Conservation (phyloP, 139 green algal species). For the Trebouxia sp. region DNA sequence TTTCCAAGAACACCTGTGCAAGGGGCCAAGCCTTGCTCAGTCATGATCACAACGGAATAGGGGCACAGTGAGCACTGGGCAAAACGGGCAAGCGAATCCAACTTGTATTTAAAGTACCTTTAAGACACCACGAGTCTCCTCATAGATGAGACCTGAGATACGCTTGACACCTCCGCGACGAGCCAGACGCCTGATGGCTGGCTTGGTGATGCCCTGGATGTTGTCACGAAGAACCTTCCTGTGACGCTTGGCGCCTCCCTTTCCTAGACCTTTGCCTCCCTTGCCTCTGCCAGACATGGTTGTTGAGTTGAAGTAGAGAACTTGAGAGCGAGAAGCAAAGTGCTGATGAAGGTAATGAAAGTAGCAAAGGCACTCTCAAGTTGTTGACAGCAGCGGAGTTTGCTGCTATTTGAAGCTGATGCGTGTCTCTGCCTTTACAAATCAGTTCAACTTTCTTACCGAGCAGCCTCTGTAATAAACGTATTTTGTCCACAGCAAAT, state of each 20-base stretch:
- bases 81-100: neutral
- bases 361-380: neutral
- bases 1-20: conserved; percentile 89
- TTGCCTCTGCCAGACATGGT: conserved; percentile 93
- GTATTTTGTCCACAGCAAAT: neutral
- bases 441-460: neutral
- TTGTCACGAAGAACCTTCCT: conserved; percentile 84
- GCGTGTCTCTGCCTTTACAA: neutral
- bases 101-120: neutral
- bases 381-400: neutral
- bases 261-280: conserved; percentile 93
- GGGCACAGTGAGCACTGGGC: neutral
- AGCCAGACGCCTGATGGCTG: conserved; percentile 81
- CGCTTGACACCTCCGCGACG: conserved; percentile 80
- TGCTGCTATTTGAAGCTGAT: neutral
- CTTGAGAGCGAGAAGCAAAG: neutral
- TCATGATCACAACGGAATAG: neutral
- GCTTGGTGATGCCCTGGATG: conserved; percentile 88
- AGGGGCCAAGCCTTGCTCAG: conserved; percentile 39
- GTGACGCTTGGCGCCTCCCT: conserved; percentile 90
- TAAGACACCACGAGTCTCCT: conserved; percentile 74
- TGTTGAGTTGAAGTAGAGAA: conserved; percentile 4
- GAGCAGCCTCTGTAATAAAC: neutral
- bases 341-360: neutral
- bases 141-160: conserved; percentile 91